Conservation (phyloP, 345 rosid species). For the Brassica carinata region DNA sequence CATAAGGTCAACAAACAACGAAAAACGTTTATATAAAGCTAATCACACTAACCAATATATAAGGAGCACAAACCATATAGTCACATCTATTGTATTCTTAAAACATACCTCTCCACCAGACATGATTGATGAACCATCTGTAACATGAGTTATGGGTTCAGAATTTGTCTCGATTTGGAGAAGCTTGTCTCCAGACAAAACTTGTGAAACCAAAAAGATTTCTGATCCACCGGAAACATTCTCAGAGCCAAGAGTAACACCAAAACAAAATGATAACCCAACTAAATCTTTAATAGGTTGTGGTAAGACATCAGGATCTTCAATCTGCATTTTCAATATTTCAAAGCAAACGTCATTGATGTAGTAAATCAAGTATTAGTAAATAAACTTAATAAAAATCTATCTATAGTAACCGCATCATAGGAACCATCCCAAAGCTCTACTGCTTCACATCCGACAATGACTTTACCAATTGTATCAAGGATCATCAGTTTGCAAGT, state of each 20-base stretch:
- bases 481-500: neutral
- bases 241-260: neutral
- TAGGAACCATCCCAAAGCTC: neutral
- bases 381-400: too few species aligned
- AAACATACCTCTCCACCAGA: neutral
- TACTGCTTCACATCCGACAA: neutral
- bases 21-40: too few species aligned
- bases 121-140: neutral
- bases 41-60: too few species aligned
- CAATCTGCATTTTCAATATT: neutral
- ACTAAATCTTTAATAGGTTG: neutral
- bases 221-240: neutral
- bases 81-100: too few species aligned
- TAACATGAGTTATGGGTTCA: too few species aligned
- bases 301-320: neutral
- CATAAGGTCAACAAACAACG: too few species aligned
- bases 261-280: neutral
- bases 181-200: neutral
- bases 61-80: too few species aligned
- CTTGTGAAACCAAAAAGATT: too few species aligned
- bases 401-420: neutral
- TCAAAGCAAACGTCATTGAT: too few species aligned
- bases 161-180: neutral
- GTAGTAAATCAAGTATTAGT: too few species aligned
- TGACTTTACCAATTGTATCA: neutral